phyloP scores from a whole-genome alignment of 2,329 filamentous ascomycete genomes.

The Colletotrichum abscissum region DNA sequence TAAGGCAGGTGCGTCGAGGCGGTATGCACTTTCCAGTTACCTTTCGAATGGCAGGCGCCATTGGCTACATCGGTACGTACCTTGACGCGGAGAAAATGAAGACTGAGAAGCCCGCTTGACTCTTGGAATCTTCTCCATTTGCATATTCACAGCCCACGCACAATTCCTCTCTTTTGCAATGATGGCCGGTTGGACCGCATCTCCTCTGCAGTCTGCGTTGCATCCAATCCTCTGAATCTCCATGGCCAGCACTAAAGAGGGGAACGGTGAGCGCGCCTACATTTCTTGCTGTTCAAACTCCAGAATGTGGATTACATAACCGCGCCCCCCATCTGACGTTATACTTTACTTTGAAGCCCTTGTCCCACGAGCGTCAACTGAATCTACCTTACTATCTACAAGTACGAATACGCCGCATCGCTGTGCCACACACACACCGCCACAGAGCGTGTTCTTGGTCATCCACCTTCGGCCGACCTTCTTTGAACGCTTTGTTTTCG shows the following conservation, averaged over 20 bases:
- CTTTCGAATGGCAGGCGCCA: not conserved
- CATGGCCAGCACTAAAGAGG: not conserved
- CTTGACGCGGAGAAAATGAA: slow-evolving; percentile 4
- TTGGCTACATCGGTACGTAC: slow-evolving; percentile 1
- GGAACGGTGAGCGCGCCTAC: not conserved
- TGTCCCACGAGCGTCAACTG: not conserved
- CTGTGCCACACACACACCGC: not conserved
- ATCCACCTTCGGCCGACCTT: not conserved
- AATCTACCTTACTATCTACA: too few species aligned
- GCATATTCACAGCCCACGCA: not conserved
- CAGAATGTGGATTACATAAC: not conserved
- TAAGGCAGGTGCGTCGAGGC: not conserved
- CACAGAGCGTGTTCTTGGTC: not conserved
- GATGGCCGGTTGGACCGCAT: not conserved
- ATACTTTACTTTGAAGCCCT: not conserved
- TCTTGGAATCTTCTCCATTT: not conserved
- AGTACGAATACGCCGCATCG: not conserved
- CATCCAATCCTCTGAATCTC: not conserved
- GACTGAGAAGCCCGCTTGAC: slow-evolving; percentile 2
- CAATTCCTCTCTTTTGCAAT: slow-evolving; percentile 3
- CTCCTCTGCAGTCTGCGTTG: not conserved
- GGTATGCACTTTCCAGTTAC: not conserved
- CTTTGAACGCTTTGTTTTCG: slow-evolving; percentile 1
- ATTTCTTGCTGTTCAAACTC: not conserved
- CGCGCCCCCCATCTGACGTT: not conserved